These are phyloP conservation scores for Colletotrichum sp. DNA, from an alignment of 2,329 filamentous ascomycete species.

Conservation along the genomic window DNA sequence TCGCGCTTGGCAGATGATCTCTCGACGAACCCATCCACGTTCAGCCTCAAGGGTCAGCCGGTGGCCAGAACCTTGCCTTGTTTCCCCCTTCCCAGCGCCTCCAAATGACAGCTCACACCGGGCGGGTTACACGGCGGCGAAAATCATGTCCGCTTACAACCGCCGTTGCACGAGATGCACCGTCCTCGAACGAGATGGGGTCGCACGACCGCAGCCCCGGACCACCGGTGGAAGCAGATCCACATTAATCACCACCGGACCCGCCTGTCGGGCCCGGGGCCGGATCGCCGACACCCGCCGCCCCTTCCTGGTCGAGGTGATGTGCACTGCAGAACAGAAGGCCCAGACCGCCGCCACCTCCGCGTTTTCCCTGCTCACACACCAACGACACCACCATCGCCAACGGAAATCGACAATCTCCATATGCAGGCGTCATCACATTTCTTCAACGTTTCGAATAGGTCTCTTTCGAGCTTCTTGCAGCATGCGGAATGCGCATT, in stretches of 20 bases:
- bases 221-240: neutral
- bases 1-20: neutral
- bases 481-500: neutral
- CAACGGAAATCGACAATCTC: neutral
- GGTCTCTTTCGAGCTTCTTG: neutral
- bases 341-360: slow-evolving; percentile 11
- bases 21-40: neutral
- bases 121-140: neutral
- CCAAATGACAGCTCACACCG: neutral
- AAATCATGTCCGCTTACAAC: neutral
- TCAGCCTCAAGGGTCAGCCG: neutral
- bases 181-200: neutral
- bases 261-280: slow-evolving; percentile 8
- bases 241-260: neutral
- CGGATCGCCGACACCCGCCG: slow-evolving; percentile 3
- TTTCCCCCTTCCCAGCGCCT: neutral
- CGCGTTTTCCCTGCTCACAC: neutral
- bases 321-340: neutral
- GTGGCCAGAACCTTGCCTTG: neutral
- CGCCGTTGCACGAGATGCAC: neutral
- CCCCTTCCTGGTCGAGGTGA: neutral
- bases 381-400: neutral
- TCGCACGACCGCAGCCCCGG: neutral
- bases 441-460: neutral
- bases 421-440: neutral